phyloP scores from a whole-genome alignment of 805 yeast genomes.

The Yarrowia keelungensis region DNA sequence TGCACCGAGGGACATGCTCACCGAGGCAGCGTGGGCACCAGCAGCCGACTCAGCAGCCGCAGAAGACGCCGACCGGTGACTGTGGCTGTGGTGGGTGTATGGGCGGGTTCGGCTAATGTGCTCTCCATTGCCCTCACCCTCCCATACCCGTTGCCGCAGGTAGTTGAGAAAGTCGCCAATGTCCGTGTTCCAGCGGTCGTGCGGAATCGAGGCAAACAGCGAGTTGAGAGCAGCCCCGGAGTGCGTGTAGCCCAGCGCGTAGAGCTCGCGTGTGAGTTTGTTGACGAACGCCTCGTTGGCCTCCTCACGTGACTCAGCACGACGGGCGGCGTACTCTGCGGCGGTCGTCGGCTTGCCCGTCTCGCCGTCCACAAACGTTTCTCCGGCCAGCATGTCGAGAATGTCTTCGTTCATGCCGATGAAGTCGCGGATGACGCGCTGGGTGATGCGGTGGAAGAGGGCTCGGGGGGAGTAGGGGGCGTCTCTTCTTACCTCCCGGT shows the following conservation, averaged over 20 bases:
- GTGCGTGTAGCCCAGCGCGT: slow-evolving; percentile 31
- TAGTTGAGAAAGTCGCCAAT: slow-evolving; percentile 35
- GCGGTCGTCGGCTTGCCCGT: slow-evolving; percentile 8
- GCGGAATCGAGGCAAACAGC: slow-evolving; percentile 33
- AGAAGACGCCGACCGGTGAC: not conserved
- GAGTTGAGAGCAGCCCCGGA: slow-evolving; percentile 37
- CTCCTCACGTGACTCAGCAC: slow-evolving; percentile 20
- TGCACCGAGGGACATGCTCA: slow-evolving; percentile 16
- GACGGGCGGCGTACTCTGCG: slow-evolving; percentile 8
- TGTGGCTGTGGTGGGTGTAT: slow-evolving; percentile 20
- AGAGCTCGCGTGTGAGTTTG: slow-evolving; percentile 31
- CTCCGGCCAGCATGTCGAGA: slow-evolving; percentile 50
- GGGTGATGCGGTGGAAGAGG: slow-evolving; percentile 40
- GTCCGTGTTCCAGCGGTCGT: slow-evolving; percentile 37
- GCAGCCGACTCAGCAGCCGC: not conserved
- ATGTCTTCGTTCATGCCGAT: slow-evolving; percentile 51
- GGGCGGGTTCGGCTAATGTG: slow-evolving; percentile 37
- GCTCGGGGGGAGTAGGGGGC: slow-evolving; percentile 34
- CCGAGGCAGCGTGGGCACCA: not conserved
- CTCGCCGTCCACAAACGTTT: slow-evolving; percentile 43
- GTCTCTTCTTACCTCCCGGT: slow-evolving; percentile 6
- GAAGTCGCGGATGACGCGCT: slow-evolving; percentile 46
- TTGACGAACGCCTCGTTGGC: slow-evolving; percentile 38
- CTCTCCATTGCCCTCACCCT: slow-evolving; percentile 20
- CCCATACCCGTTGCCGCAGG: slow-evolving; percentile 35